Evolutionary conservation across 176 grass and related monocot genomes (phyloP).

Genomic region (Ampelocalamus luodianensis): DNA sequence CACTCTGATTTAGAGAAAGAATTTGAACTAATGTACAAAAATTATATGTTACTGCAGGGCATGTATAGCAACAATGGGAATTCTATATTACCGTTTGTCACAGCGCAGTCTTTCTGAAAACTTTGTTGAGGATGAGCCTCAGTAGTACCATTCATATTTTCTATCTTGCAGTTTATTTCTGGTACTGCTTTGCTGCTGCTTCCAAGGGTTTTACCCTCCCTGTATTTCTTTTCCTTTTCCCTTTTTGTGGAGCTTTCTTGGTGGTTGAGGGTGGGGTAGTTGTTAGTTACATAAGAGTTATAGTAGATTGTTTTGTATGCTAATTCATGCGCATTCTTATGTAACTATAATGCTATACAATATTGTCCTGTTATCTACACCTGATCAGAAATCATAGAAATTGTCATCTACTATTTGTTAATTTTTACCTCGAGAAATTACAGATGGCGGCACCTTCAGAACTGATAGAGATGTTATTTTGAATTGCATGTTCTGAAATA

Average conservation of each 20-base stretch:
- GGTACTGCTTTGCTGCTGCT: constrained; percentile 32
- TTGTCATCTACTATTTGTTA: not conserved
- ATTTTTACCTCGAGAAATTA: not conserved
- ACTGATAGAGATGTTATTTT: not conserved
- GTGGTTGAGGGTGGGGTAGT: constrained; percentile 27
- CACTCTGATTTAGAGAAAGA: constrained; percentile 13
- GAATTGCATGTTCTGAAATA: not conserved
- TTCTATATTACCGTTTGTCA: constrained; percentile 90
- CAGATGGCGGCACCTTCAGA: not conserved
- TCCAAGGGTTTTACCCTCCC: constrained; percentile 43
- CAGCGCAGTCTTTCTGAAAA: constrained; percentile 78
- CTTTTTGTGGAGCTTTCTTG: constrained; percentile 35
- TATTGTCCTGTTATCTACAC: constrained; percentile 34
- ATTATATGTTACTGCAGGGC: constrained; percentile 64
- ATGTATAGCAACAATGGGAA: constrained; percentile 94
- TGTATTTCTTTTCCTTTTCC: constrained; percentile 37
- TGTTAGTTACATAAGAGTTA: constrained; percentile 51
- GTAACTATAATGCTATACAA: constrained; percentile 33
- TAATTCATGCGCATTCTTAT: constrained; percentile 49
- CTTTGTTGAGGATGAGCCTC: constrained; percentile 69
- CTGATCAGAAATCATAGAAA: constrained; percentile 34
- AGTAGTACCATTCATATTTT: constrained; percentile 50
- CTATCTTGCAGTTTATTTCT: constrained; percentile 26
- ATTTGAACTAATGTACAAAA: constrained; percentile 31
- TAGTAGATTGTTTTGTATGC: constrained; percentile 44